phyloP scores from a whole-genome alignment of 352 stramenopile species.

The Peronospora destructor region DNA sequence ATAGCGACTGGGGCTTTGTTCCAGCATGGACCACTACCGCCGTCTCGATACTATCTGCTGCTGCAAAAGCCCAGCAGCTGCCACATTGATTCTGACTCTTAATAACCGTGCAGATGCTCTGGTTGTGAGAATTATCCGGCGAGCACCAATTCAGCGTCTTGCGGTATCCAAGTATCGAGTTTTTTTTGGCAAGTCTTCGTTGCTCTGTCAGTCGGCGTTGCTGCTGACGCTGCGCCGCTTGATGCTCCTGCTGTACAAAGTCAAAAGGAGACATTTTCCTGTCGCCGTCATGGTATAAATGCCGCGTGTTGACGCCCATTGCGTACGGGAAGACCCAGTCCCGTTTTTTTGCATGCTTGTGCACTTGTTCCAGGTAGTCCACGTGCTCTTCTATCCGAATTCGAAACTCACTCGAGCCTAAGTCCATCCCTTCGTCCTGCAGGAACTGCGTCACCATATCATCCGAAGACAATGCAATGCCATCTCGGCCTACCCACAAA shows the following conservation, averaged over 20 bases:
- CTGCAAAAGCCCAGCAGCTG: constrained; percentile 78
- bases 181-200: constrained; percentile 15
- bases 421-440: constrained; percentile 30
- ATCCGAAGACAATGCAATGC: constrained; percentile 27
- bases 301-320: constrained; percentile 58
- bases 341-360: constrained; percentile 32
- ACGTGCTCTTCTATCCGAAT: constrained; percentile 54
- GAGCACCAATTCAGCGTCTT: constrained; percentile 68
- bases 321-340: constrained; percentile 51
- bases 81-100: constrained; percentile 81
- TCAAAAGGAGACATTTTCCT: constrained; percentile 32
- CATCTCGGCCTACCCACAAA: constrained; percentile 46
- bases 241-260: constrained; percentile 56
- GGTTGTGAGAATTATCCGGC: constrained; percentile 49
- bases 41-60: constrained; percentile 70
- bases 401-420: constrained; percentile 30
- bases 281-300: constrained; percentile 51
- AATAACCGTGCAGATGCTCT: constrained; percentile 62
- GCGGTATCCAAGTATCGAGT: constrained; percentile 23
- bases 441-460: constrained; percentile 63
- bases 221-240: constrained; percentile 33
- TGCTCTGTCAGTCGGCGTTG: constrained; percentile 12
- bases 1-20: constrained; percentile 45
- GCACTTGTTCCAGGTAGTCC: constrained; percentile 62
- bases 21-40: constrained; percentile 46